Base-by-base conservation (phyloP, 2,329 filamentous ascomycete species). In the Fusarium beomiforme region DNA sequence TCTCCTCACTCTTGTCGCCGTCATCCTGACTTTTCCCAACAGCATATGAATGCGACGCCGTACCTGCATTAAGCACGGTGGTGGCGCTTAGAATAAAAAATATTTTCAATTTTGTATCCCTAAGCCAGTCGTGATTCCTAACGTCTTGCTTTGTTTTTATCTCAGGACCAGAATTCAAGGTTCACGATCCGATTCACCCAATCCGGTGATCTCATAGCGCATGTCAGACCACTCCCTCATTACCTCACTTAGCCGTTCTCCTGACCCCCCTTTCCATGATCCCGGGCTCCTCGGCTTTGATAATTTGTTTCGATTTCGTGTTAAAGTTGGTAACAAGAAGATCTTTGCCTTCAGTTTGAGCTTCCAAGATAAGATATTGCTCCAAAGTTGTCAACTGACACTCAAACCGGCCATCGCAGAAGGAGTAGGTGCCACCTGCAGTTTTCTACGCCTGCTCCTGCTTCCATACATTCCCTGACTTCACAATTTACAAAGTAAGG, bases 151-250 rank as follows among this genome's bases (percentile, higher is more conserved):
- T 9, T 16, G 49, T 37, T 24, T 8, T 31, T 43, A 56, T 29
- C 56, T 9, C 33, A 44, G 36, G 23, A 42, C 23, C 39, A 66
- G 11, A 58, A 19, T 43, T 21, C 13, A 23, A 50, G 42, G 23
- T 33, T 49, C 34, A 55, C 29, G 51, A 60, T 59, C 50, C 34
- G 31, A 42, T 58, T 58, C 53, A 21, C 31, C 58, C 17, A 64
- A 58, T 56, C 64, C 46, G 67, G 71, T 69, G 63, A 74, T 69
- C 71, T 75, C 74, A 76, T 74, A 59, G 36, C 64, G 58, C 70
- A 72, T 67, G 74, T 76, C 74, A 76, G 74, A 68, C 74, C 74
- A 76, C 74, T 29, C 67, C 58, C 61, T 42, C 64, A 47, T 69
- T 62, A 51, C 69, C 71, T 74, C 63, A 66, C 58, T 63, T 62